phyloP scores from a whole-genome alignment of 768 basidiomycete genomes.

The Lactarius hengduanensis region DNA sequence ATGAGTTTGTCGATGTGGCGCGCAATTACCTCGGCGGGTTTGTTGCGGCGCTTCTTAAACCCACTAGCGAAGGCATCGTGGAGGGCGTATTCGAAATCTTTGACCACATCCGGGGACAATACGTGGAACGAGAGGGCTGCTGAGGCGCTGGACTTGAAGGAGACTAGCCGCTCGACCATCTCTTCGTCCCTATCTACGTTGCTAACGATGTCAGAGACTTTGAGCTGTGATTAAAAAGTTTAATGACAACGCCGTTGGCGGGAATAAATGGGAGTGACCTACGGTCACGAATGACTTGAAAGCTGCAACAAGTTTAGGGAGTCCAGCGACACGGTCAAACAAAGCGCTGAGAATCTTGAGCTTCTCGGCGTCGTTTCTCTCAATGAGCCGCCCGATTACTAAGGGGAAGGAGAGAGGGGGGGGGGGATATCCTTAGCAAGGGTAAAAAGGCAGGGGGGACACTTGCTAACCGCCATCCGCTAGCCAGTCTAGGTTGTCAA shows the following conservation, averaged over 20 bases:
- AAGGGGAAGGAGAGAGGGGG: background rate
- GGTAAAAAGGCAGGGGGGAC: too few relatives aligned
- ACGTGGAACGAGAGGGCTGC: slow-evolving; percentile 52
- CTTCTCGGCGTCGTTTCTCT: slow-evolving; percentile 42
- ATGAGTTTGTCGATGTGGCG: slow-evolving; percentile 85
- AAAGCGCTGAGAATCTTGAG: slow-evolving; percentile 58
- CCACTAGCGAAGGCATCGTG: slow-evolving; percentile 69
- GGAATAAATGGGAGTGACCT: slow-evolving; percentile 1
- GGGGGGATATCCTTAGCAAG: background rate
- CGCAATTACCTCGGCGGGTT: slow-evolving; percentile 92
- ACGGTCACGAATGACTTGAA: slow-evolving; percentile 67
- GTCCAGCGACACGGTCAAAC: slow-evolving; percentile 56
- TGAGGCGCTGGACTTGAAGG: slow-evolving; percentile 62
- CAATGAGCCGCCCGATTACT: slow-evolving; percentile 59
- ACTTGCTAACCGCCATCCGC: slow-evolving; percentile 39
- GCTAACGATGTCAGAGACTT: slow-evolving; percentile 63
- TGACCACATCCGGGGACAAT: slow-evolving; percentile 36
- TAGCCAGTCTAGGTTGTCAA: slow-evolving; percentile 44
- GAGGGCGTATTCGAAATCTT: slow-evolving; percentile 64
- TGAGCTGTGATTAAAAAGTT: slow-evolving; percentile 39
- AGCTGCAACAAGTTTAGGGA: slow-evolving; percentile 53
- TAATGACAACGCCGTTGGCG: background rate
- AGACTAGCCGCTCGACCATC: slow-evolving; percentile 74
- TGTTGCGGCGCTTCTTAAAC: slow-evolving; percentile 73
- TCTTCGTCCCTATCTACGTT: slow-evolving; percentile 62